Conservation (phyloP, 148 eudicot species). For the Vaccinium corymbosum region DNA sequence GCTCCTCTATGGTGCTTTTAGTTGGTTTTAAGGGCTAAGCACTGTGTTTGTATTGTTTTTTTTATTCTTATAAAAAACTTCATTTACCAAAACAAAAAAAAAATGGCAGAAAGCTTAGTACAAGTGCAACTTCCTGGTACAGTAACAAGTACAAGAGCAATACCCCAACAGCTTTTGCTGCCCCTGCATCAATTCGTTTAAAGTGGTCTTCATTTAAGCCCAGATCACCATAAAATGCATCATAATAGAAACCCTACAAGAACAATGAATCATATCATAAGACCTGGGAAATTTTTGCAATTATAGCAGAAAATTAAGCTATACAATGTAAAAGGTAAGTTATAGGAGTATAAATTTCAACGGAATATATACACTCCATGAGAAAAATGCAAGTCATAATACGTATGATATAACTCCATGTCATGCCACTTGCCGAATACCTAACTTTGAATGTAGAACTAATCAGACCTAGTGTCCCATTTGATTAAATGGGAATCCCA, state of each 20-base stretch:
- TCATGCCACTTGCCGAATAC: not conserved
- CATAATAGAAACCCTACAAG: conserved; percentile 88
- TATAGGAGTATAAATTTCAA: not conserved
- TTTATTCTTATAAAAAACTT: no score
- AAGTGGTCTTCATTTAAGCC: conserved; percentile 93
- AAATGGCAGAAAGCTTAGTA: not conserved
- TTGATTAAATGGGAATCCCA: no score
- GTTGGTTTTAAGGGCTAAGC: no score
- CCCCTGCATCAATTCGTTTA: conserved; percentile 62
- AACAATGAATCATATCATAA: not conserved
- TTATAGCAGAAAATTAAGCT: not conserved
- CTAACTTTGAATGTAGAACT: not conserved
- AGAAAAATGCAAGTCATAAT: no score
- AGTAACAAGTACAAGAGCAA: conserved; percentile 14
- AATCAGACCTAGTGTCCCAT: not conserved
- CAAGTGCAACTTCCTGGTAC: not conserved
- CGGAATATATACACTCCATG: no score
- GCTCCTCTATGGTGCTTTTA: no score
- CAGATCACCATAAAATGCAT: conserved; percentile 89
- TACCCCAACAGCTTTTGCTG: conserved; percentile 82
- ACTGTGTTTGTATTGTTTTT: no score
- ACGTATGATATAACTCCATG: not conserved
- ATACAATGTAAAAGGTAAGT: not conserved
- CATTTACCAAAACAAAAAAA: not conserved
- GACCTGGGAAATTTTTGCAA: not conserved